Percentiles rank a stretch among this genome's conserved stretches.
Conservation (phyloP, 2,329 filamentous ascomycete species). For the Claviceps pazoutovae region DNA sequence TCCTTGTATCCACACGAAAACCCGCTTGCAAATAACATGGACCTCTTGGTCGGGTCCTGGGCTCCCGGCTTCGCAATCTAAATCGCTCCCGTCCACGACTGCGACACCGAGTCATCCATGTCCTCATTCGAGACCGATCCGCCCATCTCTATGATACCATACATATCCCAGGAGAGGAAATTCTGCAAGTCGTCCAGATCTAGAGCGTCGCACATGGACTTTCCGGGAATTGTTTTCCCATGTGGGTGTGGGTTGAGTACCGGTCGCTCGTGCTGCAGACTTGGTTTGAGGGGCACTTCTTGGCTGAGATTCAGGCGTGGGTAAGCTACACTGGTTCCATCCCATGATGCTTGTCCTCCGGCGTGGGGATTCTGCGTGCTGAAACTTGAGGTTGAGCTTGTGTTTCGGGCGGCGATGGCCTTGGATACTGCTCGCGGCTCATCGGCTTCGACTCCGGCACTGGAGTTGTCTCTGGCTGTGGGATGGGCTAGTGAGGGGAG, state of each 20-base stretch:
- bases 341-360: constrained; percentile 12
- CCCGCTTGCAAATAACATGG: too few species aligned
- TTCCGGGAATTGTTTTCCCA: constrained; percentile 9
- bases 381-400: constrained; percentile 8
- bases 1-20: too few species aligned
- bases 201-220: constrained; percentile 21
- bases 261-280: constrained; percentile 24
- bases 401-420: too few species aligned
- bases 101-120: constrained; percentile 20
- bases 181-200: constrained; percentile 25
- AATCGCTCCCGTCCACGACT: constrained; percentile 15
- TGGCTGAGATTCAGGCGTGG: constrained; percentile 14
- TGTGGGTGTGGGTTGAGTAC: constrained; percentile 12
- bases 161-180: constrained; percentile 27
- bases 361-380: constrained; percentile 11
- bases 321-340: constrained; percentile 14
- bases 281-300: constrained; percentile 14
- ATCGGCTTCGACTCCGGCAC: constrained; percentile 1
- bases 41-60: background rate
- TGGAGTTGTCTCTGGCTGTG: constrained; percentile 6
- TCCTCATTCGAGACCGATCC: constrained; percentile 22
- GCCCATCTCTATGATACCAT: constrained; percentile 27
- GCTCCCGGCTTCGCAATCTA: background rate
- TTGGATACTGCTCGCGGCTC: too few species aligned
- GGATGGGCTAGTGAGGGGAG: constrained; percentile 11